Evolutionary conservation across 805 yeast genomes (phyloP).

Genomic region (Candida corydali): DNA sequence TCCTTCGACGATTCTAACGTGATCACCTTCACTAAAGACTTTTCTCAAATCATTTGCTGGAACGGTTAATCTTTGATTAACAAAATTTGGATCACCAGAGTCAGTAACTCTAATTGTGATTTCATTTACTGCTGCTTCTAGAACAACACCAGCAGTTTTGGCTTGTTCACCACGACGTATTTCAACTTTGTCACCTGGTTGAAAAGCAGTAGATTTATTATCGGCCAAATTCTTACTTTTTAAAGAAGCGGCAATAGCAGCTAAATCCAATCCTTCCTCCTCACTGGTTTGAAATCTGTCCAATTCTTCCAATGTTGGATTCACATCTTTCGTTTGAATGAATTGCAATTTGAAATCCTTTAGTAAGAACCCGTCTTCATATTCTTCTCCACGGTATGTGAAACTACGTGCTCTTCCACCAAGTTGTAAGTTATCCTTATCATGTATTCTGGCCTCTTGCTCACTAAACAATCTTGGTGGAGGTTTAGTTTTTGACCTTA

Average conservation of each 20-base stretch:
- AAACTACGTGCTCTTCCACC: conserved; percentile 60
- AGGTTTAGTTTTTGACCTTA: conserved; percentile 67
- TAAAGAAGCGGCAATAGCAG: conserved; percentile 81
- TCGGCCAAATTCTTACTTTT: conserved; percentile 44
- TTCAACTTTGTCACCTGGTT: conserved; percentile 92
- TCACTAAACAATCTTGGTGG: conserved; percentile 84
- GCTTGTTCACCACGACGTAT: conserved; percentile 91
- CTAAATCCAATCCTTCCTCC: conserved; percentile 85
- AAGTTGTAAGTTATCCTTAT: conserved; percentile 65
- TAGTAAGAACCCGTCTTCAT: conserved; percentile 79
- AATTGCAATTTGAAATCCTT: conserved; percentile 84
- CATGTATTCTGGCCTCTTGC: conserved; percentile 83
- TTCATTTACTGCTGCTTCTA: conserved; percentile 56
- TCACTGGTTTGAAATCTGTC: conserved; percentile 73
- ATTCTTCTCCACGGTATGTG: conserved; percentile 82
- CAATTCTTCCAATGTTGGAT: conserved; percentile 85
- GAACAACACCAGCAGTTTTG: conserved; percentile 78
- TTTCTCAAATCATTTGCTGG: conserved; percentile 82
- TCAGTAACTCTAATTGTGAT: conserved; percentile 48
- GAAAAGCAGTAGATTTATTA: conserved; percentile 48
- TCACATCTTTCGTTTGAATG: conserved; percentile 75
- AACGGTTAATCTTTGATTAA: conserved; percentile 66
- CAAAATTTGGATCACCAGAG: conserved; percentile 52
- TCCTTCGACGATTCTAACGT: conserved; percentile 88
- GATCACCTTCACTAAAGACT: conserved; percentile 87